A percentile compares a stretch with the other conserved stretches of the same genome.
Conservation (phyloP, 140 eudicot species). For the Anethum foeniculum region DNA sequence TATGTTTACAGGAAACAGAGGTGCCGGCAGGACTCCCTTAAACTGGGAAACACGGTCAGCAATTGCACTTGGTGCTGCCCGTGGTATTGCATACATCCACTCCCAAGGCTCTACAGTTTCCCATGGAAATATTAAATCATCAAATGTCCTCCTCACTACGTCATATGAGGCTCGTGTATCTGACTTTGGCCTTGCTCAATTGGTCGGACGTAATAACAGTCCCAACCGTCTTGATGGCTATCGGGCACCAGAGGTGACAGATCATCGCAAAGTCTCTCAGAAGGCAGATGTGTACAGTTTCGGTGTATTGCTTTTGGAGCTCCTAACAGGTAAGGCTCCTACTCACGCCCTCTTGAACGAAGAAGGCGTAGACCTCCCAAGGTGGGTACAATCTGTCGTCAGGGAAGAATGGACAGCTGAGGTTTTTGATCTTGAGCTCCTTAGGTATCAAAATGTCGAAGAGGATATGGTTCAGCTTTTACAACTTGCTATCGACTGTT, state of each 20-base stretch:
- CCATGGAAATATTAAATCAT: constrained; percentile 79
- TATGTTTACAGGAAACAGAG: constrained; percentile 49
- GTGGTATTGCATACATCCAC: constrained; percentile 61
- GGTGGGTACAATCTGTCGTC: constrained; percentile 87
- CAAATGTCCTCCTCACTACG: constrained; percentile 61
- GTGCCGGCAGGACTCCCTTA: constrained; percentile 70
- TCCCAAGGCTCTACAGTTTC: constrained; percentile 52
- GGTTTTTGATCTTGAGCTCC: constrained; percentile 74
- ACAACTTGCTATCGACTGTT: constrained; percentile 70
- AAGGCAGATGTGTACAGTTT: constrained; percentile 81
- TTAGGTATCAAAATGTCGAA: constrained; percentile 68
- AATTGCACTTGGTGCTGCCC: constrained; percentile 78
- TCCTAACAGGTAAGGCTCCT: constrained; percentile 76
- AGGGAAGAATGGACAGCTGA: constrained; percentile 80
- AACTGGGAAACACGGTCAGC: constrained; percentile 70
- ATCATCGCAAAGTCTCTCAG: constrained; percentile 61
- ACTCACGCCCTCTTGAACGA: constrained; percentile 59
- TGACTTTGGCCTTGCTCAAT: constrained; percentile 73
- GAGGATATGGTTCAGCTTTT: constrained; percentile 85
- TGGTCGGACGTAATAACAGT: constrained; percentile 49
- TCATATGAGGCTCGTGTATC: constrained; percentile 74
- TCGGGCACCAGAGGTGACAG: constrained; percentile 81
- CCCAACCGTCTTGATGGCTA: constrained; percentile 73
- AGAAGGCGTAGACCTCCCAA: constrained; percentile 80
- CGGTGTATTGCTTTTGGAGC: constrained; percentile 61